These are phyloP conservation scores for Periconia digitata DNA, from an alignment of 2,329 filamentous ascomycete species.

Conservation along the genomic window DNA sequence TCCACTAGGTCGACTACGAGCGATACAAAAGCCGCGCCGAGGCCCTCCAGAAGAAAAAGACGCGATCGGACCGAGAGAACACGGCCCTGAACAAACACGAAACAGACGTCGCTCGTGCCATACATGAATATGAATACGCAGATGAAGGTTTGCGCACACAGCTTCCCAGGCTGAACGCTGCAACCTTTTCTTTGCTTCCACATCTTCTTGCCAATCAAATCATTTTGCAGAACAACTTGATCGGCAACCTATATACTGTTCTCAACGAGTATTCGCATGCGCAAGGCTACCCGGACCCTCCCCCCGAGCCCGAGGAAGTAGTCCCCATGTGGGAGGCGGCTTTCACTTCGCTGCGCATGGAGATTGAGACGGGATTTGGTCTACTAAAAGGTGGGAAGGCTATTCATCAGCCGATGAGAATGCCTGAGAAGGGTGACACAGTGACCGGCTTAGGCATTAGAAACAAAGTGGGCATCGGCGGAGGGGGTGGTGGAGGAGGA, in stretches of 20 bases:
- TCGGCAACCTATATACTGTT: slow-evolving; percentile 77
- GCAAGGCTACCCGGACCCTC: slow-evolving; percentile 68
- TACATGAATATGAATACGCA: slow-evolving; percentile 72
- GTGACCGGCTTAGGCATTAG: slow-evolving; percentile 52
- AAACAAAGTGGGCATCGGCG: slow-evolving; percentile 39
- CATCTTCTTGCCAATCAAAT: slow-evolving; percentile 70
- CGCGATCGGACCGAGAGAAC: slow-evolving; percentile 73
- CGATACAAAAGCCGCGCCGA: slow-evolving; percentile 72
- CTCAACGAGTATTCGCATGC: slow-evolving; percentile 73
- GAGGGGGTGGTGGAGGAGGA: not conserved
- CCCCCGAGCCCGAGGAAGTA: slow-evolving; percentile 72
- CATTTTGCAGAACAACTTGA: slow-evolving; percentile 73
- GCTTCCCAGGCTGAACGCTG: slow-evolving; percentile 70
- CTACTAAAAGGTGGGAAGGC: slow-evolving; percentile 69
- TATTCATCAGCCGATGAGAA: slow-evolving; percentile 58
- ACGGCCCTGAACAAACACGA: slow-evolving; percentile 70
- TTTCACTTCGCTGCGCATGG: slow-evolving; percentile 64
- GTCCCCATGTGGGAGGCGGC: slow-evolving; percentile 65
- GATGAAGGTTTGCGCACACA: slow-evolving; percentile 73
- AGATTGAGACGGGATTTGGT: slow-evolving; percentile 64
- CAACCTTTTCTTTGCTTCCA: slow-evolving; percentile 73
- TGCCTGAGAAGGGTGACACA: slow-evolving; percentile 49
- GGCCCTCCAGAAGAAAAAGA: slow-evolving; percentile 68
- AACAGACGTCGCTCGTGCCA: slow-evolving; percentile 65
- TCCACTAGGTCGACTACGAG: slow-evolving; percentile 81